Evolutionary conservation across 2,329 filamentous ascomycete species (phyloP).

Genomic region (Alternaria incomplexa): DNA sequence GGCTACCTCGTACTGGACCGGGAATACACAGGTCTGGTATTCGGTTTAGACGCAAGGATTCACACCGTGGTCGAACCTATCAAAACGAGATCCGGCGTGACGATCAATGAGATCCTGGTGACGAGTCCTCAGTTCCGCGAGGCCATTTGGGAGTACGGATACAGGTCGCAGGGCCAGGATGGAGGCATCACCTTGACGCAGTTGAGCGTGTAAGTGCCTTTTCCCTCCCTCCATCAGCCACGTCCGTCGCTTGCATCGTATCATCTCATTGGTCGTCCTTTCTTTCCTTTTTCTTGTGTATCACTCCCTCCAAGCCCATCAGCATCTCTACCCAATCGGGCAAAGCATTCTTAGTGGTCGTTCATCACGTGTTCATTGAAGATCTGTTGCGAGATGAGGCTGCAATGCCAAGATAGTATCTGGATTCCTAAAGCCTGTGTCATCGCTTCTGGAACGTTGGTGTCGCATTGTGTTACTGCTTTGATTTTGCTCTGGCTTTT

Average conservation of each 20-base stretch:
- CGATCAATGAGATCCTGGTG: conserved; percentile 76
- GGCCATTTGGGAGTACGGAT: conserved; percentile 87
- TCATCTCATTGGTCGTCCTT: background rate
- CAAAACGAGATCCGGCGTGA: conserved; percentile 66
- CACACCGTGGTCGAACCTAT: conserved; percentile 65
- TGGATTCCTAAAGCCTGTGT: background rate
- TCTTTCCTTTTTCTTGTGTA: background rate
- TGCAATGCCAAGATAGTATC: background rate
- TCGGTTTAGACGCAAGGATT: conserved; percentile 69
- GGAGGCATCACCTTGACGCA: conserved; percentile 85
- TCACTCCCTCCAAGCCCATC: background rate
- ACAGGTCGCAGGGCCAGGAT: conserved; percentile 70
- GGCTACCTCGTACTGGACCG: conserved; percentile 95
- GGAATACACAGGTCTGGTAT: conserved; percentile 76
- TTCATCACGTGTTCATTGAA: background rate
- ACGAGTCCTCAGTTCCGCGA: conserved; percentile 89
- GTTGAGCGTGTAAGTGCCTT: conserved; percentile 71
- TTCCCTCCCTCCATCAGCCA: background rate
- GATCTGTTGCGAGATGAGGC: background rate
- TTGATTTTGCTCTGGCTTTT: background rate
- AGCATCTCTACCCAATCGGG: conserved; percentile 12
- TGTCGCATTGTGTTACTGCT: background rate
- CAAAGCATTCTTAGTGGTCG: conserved; percentile 4
- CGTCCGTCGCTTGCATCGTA: background rate
- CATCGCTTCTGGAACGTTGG: background rate